A percentile compares a stretch with the other conserved stretches of the same genome.
Conservation (phyloP, 768 basidiomycete species). For the Leccinum obscurum region DNA sequence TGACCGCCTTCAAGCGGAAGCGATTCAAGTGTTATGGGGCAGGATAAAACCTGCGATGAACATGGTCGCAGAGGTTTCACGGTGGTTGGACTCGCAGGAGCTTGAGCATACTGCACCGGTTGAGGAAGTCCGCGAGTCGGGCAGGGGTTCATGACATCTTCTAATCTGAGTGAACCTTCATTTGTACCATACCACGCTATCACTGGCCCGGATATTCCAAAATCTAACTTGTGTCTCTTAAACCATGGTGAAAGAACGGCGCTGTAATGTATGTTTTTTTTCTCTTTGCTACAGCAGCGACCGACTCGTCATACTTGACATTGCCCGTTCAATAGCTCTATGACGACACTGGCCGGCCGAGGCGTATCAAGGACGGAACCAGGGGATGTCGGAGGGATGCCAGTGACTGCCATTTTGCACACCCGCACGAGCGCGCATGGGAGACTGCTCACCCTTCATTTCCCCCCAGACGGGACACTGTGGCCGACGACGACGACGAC, state of each 20-base stretch:
- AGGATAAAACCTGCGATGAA: conserved; percentile 33
- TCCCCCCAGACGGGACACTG: conserved; percentile 22
- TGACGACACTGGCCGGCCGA: conserved; percentile 30
- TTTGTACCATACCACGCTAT: conserved; percentile 16
- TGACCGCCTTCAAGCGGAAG: conserved; percentile 23
- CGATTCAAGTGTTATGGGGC: conserved; percentile 26
- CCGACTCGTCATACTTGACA: conserved; percentile 7
- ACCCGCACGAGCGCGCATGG: conserved; percentile 37
- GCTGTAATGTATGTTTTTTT: conserved; percentile 31
- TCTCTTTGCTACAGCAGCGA: background rate
- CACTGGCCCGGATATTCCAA: no score
- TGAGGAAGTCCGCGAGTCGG: background rate
- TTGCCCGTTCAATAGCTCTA: conserved; percentile 21
- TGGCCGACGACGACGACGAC: conserved; percentile 24
- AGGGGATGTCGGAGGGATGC: conserved; percentile 25
- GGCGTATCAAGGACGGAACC: conserved; percentile 20
- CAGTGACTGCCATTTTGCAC: conserved; percentile 29
- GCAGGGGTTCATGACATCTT: background rate
- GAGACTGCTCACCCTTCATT: conserved; percentile 25
- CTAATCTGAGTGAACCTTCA: conserved; percentile 13
- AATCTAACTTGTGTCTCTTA: background rate
- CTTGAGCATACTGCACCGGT: conserved; percentile 23
- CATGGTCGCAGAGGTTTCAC: conserved; percentile 31
- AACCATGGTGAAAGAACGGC: conserved; percentile 24
- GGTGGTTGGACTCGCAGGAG: conserved; percentile 32